These are phyloP conservation scores for Straminergon stramineum DNA, from an alignment of 225 moss, liverwort and hornwort species.

Conservation along the genomic window DNA sequence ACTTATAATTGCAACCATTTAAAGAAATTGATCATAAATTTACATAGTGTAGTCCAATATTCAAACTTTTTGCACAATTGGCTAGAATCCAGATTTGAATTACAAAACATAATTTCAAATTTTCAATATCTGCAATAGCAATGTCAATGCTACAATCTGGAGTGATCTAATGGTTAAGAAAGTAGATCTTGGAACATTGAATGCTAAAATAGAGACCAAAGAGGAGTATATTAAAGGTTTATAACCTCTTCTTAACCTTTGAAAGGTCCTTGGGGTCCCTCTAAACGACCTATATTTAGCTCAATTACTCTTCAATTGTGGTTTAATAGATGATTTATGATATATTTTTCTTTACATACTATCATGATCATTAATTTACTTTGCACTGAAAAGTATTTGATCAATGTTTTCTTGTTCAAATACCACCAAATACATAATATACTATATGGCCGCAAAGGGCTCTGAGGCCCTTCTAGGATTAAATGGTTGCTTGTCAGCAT, in stretches of 20 bases:
- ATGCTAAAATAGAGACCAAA: not conserved
- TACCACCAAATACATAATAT: too few relatives aligned
- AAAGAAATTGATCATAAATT: not conserved
- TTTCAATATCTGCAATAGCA: not conserved
- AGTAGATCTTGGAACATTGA: not conserved
- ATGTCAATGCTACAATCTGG: not conserved
- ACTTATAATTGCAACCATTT: fast-evolving
- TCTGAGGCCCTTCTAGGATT: too few relatives aligned
- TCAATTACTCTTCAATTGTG: too few relatives aligned
- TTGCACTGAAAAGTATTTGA: too few relatives aligned
- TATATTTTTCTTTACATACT: too few relatives aligned
- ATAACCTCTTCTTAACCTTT: not conserved
- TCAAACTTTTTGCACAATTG: not conserved
- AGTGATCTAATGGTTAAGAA: not conserved
- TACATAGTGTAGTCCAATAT: fast-evolving
- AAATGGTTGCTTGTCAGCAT: not conserved
- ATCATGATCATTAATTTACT: too few relatives aligned
- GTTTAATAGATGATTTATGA: too few relatives aligned
- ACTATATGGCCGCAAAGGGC: too few relatives aligned
- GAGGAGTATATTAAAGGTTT: not conserved
- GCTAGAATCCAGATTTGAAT: not conserved
- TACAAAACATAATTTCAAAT: not conserved
- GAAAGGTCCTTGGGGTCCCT: too few relatives aligned
- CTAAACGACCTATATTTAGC: too few relatives aligned
- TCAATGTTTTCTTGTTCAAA: too few relatives aligned